phyloP scores from a whole-genome alignment of 2,329 filamentous ascomycete species.

The Gyromitra esculenta region DNA sequence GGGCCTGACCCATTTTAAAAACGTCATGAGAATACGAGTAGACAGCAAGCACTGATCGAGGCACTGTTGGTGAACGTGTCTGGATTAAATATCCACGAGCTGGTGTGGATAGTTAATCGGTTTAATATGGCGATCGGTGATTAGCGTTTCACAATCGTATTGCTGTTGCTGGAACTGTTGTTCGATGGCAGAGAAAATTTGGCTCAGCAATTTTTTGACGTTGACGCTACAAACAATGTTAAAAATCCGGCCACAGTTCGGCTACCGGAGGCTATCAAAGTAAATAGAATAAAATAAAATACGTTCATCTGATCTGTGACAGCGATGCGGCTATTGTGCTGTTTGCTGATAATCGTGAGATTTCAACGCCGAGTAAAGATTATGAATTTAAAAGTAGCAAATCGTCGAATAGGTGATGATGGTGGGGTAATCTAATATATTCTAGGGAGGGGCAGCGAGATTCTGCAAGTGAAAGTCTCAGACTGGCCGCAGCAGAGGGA shows the following conservation, averaged over 20 bases:
- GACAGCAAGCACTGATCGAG: not conserved
- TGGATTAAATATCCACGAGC: not conserved
- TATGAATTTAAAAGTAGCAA: not conserved
- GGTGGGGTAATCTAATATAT: slow-evolving; percentile 34
- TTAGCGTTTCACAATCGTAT: slow-evolving; percentile 24
- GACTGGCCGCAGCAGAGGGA: not conserved
- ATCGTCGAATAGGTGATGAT: slow-evolving; percentile 10
- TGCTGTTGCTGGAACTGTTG: slow-evolving; percentile 19
- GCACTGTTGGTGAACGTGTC: not conserved
- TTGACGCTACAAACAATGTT: not conserved
- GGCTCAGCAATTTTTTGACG: not conserved
- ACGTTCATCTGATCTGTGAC: slow-evolving; percentile 20
- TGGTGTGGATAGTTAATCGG: slow-evolving; percentile 12
- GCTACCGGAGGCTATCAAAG: not conserved
- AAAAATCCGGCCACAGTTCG: slow-evolving; percentile 5
- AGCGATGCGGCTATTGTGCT: slow-evolving; percentile 32
- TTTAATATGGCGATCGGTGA: slow-evolving; percentile 19
- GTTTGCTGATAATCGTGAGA: slow-evolving; percentile 24
- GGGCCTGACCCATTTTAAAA: no score
- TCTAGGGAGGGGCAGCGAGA: slow-evolving; percentile 15
- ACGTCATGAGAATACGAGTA: no score
- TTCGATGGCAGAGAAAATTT: slow-evolving; percentile 12
- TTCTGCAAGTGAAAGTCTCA: slow-evolving; percentile 4
- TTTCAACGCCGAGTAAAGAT: slow-evolving; percentile 2
- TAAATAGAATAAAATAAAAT: not conserved